Percentiles rank a stretch among this genome's conserved stretches.
Conservation (phyloP, 2,329 filamentous ascomycete genomes). For the Scopulariopsis brevicaulis region DNA sequence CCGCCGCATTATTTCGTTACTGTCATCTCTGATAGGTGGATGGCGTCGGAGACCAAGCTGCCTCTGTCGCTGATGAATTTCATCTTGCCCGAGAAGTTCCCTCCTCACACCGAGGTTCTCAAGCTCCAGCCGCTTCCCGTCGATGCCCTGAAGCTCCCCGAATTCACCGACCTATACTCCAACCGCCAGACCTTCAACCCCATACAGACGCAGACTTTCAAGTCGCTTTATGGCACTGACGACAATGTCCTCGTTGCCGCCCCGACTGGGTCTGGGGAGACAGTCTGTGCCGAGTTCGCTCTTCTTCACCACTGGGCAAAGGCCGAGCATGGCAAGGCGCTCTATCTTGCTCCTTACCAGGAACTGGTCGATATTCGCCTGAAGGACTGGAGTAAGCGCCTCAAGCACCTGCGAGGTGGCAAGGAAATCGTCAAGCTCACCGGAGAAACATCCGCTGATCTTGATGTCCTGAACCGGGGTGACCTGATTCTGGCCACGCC, state of each 20-base stretch:
- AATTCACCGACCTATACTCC: conserved; percentile 72
- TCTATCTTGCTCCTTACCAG: conserved; percentile 92
- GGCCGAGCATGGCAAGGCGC: conserved; percentile 52
- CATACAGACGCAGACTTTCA: conserved; percentile 95
- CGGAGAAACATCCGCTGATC: conserved; percentile 81
- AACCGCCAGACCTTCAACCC: conserved; percentile 88
- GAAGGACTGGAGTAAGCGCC: conserved; percentile 74
- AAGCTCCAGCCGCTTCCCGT: conserved; percentile 88
- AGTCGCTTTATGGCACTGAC: conserved; percentile 79
- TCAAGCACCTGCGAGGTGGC: conserved; percentile 62
- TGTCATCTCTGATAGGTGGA: conserved; percentile 90
- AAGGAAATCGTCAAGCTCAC: conserved; percentile 89
- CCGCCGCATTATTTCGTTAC: conserved; percentile 98
- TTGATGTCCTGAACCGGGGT: conserved; percentile 77
- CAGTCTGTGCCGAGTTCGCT: conserved; percentile 90
- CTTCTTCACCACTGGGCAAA: conserved; percentile 74
- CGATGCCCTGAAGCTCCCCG: conserved; percentile 74
- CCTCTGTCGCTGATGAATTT: conserved; percentile 93
- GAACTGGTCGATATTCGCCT: conserved; percentile 76
- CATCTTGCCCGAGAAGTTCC: conserved; percentile 89
- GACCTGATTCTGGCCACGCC: conserved; percentile 91
- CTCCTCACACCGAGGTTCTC: conserved; percentile 81
- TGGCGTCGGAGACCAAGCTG: conserved; percentile 91
- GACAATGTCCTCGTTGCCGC: conserved; percentile 90
- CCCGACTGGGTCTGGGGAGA: conserved; percentile 93